Percentiles rank a stretch among this genome's conserved stretches.
Conservation (phyloP, 129 eudicot genomes). For the Flaveria bidentis region DNA sequence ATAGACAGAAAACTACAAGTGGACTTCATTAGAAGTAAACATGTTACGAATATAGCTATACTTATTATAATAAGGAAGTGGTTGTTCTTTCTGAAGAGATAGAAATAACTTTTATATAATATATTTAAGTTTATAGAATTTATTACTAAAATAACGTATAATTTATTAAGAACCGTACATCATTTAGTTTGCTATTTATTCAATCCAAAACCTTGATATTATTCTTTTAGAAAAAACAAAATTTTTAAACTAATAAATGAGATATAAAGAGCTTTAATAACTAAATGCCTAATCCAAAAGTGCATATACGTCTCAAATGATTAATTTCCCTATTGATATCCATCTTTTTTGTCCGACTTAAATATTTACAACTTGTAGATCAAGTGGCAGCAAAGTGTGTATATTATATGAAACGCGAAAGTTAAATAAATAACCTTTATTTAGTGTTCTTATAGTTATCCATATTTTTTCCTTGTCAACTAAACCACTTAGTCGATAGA, state of each 20-base stretch:
- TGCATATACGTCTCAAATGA: neutral
- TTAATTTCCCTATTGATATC: neutral
- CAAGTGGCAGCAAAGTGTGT: neutral
- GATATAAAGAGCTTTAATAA: neutral
- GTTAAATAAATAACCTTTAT: too few species aligned
- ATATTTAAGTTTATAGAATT: too few species aligned
- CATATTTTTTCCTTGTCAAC: too few species aligned
- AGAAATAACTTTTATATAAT: too few species aligned
- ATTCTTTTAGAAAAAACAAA: neutral
- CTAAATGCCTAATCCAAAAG: neutral
- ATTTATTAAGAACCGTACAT: too few species aligned
- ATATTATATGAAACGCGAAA: neutral
- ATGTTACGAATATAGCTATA: too few species aligned
- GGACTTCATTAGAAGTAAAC: too few species aligned
- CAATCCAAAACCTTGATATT: neutral
- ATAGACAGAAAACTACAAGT: too few species aligned
- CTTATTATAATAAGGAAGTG: too few species aligned
- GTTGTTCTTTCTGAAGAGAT: too few species aligned
- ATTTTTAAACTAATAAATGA: neutral
- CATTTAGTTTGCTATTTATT: neutral
- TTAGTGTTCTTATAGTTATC: too few species aligned
- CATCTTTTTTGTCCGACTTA: constrained; percentile 8
- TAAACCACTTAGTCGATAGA: too few species aligned
- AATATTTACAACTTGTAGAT: constrained; percentile 17
- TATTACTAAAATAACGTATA: neutral